These are phyloP conservation scores for Cladochytrium tenue DNA, from an alignment of 371 early-diverging fungal species.

Conservation along the genomic window DNA sequence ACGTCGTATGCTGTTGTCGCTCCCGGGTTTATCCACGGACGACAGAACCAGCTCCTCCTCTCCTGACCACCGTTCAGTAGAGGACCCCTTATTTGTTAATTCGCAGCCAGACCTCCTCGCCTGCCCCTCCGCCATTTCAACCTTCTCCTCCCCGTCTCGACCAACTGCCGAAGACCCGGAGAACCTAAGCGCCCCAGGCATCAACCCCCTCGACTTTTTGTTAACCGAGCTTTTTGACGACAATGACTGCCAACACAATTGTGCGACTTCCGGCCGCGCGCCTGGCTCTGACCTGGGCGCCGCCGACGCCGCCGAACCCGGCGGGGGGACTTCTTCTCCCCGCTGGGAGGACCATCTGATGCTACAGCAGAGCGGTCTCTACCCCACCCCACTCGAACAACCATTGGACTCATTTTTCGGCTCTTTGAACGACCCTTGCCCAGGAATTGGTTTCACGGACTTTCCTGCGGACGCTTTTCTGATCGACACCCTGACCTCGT, in stretches of 20 bases:
- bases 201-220: neutral
- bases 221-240: neutral
- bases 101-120: neutral
- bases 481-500: neutral
- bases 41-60: too few relatives aligned
- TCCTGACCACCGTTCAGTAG: too few relatives aligned
- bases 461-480: neutral
- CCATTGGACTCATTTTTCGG: too few relatives aligned
- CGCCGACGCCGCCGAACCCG: neutral
- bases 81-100: neutral
- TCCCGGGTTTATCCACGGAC: too few relatives aligned
- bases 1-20: too few relatives aligned
- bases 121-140: neutral
- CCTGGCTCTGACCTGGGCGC: neutral
- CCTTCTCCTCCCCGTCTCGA: neutral
- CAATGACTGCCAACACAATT: neutral
- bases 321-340: neutral
- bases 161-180: neutral
- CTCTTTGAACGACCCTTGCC: neutral
- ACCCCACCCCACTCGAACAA: neutral
- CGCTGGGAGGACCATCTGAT: neutral
- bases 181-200: neutral
- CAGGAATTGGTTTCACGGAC: neutral
- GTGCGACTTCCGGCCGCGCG: neutral
- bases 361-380: neutral